These are phyloP conservation scores for Tremella yokohamensis DNA, from an alignment of 768 basidiomycete genomes.

Conservation along the genomic window DNA sequence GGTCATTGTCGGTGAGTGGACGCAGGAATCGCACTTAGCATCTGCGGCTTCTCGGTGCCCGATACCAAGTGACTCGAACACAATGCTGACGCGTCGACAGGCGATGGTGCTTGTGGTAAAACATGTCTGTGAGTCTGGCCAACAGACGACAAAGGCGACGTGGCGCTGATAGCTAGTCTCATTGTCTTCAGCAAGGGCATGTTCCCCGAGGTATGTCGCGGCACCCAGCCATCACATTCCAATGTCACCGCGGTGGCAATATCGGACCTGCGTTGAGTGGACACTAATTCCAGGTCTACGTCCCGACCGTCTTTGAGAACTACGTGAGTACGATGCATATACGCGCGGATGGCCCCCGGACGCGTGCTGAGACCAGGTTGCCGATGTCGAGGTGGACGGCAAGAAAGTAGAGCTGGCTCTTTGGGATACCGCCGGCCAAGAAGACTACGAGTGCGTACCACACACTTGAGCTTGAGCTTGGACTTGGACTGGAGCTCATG, in stretches of 20 bases:
- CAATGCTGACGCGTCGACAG: conserved; percentile 47
- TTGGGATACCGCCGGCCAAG: conserved; percentile 99
- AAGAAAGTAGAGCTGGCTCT: conserved; percentile 97
- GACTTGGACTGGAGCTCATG: not conserved
- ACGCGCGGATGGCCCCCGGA: too few relatives aligned
- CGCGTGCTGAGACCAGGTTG: conserved; percentile 42
- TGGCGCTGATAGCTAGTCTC: conserved; percentile 23
- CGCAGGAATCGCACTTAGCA: not conserved
- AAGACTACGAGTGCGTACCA: conserved; percentile 75
- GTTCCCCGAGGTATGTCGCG: conserved; percentile 46
- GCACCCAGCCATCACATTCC: conserved; percentile 3
- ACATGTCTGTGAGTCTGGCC: conserved; percentile 46
- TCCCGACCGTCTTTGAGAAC: conserved; percentile 99
- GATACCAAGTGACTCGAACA: not conserved
- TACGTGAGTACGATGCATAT: conserved; percentile 59
- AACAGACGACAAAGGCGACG: not conserved
- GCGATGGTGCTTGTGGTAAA: conserved; percentile 98
- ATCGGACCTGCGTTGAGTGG: not conserved
- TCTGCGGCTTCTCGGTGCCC: not conserved
- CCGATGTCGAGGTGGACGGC: conserved; percentile 96
- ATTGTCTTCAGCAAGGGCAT: conserved; percentile 49
- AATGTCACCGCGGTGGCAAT: not conserved
- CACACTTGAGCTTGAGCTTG: not conserved
- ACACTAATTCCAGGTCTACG: conserved; percentile 70
- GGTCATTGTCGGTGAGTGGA: conserved; percentile 85